phyloP scores from a whole-genome alignment of 2,329 filamentous ascomycete genomes.

The Hypomyces rosellus region DNA sequence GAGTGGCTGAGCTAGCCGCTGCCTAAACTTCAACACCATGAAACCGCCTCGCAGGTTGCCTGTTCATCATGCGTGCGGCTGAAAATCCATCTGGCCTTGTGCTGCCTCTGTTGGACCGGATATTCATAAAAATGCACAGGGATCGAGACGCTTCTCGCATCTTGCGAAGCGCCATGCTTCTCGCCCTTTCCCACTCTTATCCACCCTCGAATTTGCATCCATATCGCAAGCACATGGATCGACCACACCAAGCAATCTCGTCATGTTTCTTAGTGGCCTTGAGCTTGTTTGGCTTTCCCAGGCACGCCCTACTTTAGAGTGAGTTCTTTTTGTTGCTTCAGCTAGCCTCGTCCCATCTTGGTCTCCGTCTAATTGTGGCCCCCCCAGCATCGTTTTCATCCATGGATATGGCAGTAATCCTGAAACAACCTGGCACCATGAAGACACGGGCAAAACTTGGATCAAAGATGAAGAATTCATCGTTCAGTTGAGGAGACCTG shows the following conservation, averaged over 20 bases:
- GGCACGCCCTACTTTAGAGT: slow-evolving; percentile 9
- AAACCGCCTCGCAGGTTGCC: not conserved
- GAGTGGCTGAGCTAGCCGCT: too few relatives aligned
- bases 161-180: not conserved
- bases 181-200: not conserved
- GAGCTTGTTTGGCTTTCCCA: slow-evolving; percentile 9
- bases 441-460: slow-evolving; percentile 19
- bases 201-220: not conserved
- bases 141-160: not conserved
- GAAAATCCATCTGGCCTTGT: not conserved
- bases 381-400: slow-evolving; percentile 18
- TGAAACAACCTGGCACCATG: slow-evolving; percentile 18
- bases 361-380: too few relatives aligned
- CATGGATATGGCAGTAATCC: slow-evolving; percentile 17
- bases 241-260: not conserved
- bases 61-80: slow-evolving; percentile 2
- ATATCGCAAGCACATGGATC: not conserved
- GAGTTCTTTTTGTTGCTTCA: slow-evolving; percentile 1
- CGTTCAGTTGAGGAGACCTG: slow-evolving; percentile 10
- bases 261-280: slow-evolving; percentile 6
- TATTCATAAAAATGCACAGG: not conserved
- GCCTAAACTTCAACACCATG: too few relatives aligned
- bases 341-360: too few relatives aligned
- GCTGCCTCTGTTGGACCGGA: too few relatives aligned
- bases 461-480: slow-evolving; percentile 20